Conservation (phyloP, 352 stramenopile species). For the Pythium phragmiticola region DNA sequence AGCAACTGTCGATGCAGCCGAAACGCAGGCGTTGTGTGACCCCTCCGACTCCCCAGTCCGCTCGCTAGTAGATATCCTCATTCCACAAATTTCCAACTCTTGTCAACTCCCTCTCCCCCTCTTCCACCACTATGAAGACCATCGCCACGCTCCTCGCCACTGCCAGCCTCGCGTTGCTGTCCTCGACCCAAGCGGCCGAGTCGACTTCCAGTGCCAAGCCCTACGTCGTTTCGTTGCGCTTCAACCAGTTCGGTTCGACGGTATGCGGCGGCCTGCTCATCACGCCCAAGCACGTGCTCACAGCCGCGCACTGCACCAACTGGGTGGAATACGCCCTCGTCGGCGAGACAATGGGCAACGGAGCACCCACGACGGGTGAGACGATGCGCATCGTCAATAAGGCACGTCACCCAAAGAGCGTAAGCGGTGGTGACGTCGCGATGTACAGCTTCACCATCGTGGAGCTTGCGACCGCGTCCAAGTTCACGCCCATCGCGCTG, state of each 20-base stretch:
- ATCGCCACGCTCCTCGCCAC: background rate
- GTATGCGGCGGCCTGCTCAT: conserved; percentile 5
- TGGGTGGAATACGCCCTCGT: background rate
- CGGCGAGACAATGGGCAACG: background rate
- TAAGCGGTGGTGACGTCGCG: too few relatives aligned
- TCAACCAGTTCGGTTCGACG: background rate
- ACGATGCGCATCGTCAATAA: background rate
- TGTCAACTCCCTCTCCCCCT: background rate
- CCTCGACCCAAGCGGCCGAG: background rate
- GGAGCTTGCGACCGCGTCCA: background rate
- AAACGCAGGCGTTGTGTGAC: too few relatives aligned
- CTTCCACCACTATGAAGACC: background rate
- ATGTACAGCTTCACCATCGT: conserved; percentile 1
- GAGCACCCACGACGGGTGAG: background rate
- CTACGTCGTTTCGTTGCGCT: background rate
- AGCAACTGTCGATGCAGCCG: too few relatives aligned
- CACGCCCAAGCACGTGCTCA: conserved; percentile 6
- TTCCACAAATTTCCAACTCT: background rate
- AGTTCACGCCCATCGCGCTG: conserved; percentile 5
- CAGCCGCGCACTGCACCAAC: background rate
- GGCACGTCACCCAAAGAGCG: background rate
- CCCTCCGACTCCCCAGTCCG: too few relatives aligned
- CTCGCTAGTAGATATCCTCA: background rate
- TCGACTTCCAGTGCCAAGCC: background rate
- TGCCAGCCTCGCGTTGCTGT: background rate